Conservation (phyloP, 192 early-diverging fungal genomes). For the Glomus cerebriforme region DNA sequence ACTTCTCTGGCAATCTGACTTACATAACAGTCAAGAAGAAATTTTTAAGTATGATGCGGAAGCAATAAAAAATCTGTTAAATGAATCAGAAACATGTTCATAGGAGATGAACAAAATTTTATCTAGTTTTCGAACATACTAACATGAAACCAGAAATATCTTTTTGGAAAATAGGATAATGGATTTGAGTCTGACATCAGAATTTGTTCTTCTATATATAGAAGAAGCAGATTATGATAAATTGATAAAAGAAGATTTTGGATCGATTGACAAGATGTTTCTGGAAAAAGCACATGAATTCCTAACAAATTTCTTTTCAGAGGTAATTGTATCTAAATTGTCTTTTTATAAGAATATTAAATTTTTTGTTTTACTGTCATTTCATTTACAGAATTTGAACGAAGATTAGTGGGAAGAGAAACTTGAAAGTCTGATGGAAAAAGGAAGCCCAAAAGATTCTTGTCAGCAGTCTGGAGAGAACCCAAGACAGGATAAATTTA, state of each 20-base stretch:
- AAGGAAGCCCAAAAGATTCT: no score
- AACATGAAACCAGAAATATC: not conserved
- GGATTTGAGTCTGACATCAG: slow-evolving; percentile 24
- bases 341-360: slow-evolving; percentile 11
- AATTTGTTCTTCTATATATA: slow-evolving; percentile 22
- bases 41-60: not conserved
- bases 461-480: not conserved
- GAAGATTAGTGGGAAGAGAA: slow-evolving; percentile 23
- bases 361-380: not conserved
- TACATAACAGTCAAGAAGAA: not conserved
- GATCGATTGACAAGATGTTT: slow-evolving; percentile 20
- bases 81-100: not conserved
- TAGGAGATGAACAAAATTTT: slow-evolving; percentile 1
- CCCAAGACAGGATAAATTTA: no score
- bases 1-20: not conserved
- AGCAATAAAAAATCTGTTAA: slow-evolving; percentile 1
- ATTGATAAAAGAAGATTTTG: slow-evolving; percentile 18
- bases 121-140: not conserved
- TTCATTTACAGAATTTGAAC: slow-evolving; percentile 20
- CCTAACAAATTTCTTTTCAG: slow-evolving; percentile 23
- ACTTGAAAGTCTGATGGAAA: slow-evolving; percentile 17
- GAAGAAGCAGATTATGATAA: slow-evolving; percentile 4
- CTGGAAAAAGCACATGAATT: slow-evolving; percentile 18
- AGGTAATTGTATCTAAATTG: slow-evolving; percentile 13
- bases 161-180: slow-evolving; percentile 26